Base-by-base conservation (phyloP, 140 eudicot genomes). In the Stevia rebaudiana region DNA sequence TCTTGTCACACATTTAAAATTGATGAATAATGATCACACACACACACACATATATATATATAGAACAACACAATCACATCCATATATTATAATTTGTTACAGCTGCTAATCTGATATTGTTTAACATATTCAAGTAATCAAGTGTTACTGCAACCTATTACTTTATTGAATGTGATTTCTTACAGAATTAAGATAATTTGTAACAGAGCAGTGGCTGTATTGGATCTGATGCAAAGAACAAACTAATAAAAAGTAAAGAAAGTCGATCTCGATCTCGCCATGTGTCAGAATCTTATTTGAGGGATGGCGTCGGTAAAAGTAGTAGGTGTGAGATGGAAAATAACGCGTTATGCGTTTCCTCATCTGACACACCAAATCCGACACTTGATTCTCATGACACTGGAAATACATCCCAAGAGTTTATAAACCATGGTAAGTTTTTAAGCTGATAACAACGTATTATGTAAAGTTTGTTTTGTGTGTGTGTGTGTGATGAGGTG, bases 161-260 rank as follows among this genome's bases (percentile, higher is more conserved):
- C 39, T 18, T 51, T 55, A 23, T 46, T 33, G 33, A 13, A 54
- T 72, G 6, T 62, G 81, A 76, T 85, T 70, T 37, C 81, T 76
- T 74, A 77, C 63, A 51, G 69, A 69, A 24, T 11, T 22, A 63
- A 23, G 66, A 41, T 73, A 68, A 17, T 65, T 80, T 78, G 85
- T 72, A 79, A 82, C 91, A 89, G 95, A 74, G 80, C 97, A 89
- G 97, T 78, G 85, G 86, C 78, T 89, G 97, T 83, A 65, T 85
- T 74, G 84, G 84, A 72, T 74, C 78, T 49, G 70, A 55, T 82
- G 31, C 54, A 65, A 80, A 74, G 80, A 53, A 39, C 75, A 72
- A 76, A 53, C 67, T 73, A 69, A 76, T 37, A 25, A 71, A 74
- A 57, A 65, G 65, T 36, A 67, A 46, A 41, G 61, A 65, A 40